Base-by-base conservation (phyloP, 208 protist genomes). In the Leishmania turanica region DNA sequence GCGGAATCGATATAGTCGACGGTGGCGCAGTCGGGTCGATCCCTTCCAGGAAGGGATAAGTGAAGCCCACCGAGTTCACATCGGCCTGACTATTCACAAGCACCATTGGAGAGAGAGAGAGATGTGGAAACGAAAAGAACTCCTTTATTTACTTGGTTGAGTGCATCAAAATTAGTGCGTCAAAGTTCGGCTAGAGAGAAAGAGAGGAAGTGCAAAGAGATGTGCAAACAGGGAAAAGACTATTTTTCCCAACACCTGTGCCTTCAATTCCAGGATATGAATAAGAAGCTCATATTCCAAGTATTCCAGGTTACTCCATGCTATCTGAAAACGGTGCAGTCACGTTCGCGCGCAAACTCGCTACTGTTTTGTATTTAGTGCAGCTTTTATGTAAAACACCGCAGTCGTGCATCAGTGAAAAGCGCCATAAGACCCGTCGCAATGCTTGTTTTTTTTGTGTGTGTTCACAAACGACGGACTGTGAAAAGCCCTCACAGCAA, bases 1-100 rank as follows among this genome's bases (percentile, higher is more conserved):
- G 11, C n/a, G 96, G 95, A 64, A 99, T 96, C 8, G 77, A 78
- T 60, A 99, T 90, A 3, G 92, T 93, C 0, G 89, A 68, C 8
- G 95, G 95, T 6, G 88, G 93, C 24, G 85, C 77, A 21, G 62
- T 49, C 11, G 88, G 81, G 74, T 96, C 89, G 60, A 97, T 91
- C n/a, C 86, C 89, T 40, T 80, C 73, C 24, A 97, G 84, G 83
- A 97, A 97, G 17, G 91, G 78, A 77, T 97, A 97, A 6, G 90
- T 89, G 66, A 93, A 93, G 51, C 90, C 89, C 40, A 91, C 71
- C 15, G 81, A 82, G 73, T 85, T 84, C 21, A 87, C 79, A 86
- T 85, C 77, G 0, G 53, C 77, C n/a, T 62, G 56, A 80, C 8
- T 53, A 37, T 73, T 19, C 24, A 62, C n/a, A 62, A 60, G 24